Conservation (phyloP, 208 protist genomes). For the Trypanosomatidae sp. region DNA sequence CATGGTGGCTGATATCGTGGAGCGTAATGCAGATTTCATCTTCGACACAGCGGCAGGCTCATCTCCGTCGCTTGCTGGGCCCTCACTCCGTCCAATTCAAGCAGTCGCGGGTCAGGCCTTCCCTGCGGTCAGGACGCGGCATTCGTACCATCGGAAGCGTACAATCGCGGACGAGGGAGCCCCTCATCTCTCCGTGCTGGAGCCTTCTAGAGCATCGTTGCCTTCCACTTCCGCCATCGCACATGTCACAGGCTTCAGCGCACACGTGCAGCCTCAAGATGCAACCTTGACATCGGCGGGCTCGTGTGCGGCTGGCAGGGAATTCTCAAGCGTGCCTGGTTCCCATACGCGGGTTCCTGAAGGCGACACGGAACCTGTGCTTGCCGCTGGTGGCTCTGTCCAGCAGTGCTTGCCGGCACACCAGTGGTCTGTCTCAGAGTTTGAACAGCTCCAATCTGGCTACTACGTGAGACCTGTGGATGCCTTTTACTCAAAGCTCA, state of each 20-base stretch:
- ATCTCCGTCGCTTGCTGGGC: neutral
- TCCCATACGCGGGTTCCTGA: neutral
- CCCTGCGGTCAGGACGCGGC: constrained; percentile 18
- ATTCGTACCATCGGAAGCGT: constrained; percentile 27
- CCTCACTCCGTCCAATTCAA: constrained; percentile 36
- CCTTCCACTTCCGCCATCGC: too few relatives aligned
- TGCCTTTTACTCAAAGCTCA: neutral
- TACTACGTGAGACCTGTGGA: constrained; percentile 32
- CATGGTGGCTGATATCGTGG: constrained; percentile 40
- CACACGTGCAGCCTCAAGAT: constrained; percentile 47
- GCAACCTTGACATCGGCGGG: neutral
- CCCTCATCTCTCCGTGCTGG: neutral
- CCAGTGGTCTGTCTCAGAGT: constrained; percentile 47
- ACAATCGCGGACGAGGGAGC: neutral
- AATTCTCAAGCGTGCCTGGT: neutral
- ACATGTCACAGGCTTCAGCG: constrained; percentile 20
- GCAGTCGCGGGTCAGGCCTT: constrained; percentile 45
- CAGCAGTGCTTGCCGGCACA: constrained; percentile 27
- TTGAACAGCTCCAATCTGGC: constrained; percentile 35
- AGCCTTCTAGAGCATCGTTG: neutral
- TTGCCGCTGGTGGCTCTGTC: constrained; percentile 17
- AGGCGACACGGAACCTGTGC: neutral
- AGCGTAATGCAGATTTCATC: constrained; percentile 17
- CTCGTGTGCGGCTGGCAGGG: neutral
- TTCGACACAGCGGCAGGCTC: neutral